Conservation (phyloP, 441 rosid species). For the Croton setiger region DNA sequence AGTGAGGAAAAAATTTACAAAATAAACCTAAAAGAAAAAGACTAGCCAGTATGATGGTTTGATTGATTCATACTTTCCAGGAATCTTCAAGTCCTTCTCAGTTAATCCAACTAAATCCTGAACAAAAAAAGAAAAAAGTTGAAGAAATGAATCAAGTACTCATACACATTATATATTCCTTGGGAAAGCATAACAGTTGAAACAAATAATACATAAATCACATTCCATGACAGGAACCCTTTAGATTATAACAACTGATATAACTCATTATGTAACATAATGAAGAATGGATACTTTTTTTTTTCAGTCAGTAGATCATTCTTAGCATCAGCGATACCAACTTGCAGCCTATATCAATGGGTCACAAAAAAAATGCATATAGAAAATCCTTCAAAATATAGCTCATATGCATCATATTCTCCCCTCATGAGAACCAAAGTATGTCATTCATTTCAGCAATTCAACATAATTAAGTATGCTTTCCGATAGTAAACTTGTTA, state of each 20-base stretch:
- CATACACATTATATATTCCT: neutral
- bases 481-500: neutral
- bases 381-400: neutral
- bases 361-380: neutral
- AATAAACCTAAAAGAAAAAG: slow-evolving; percentile 16
- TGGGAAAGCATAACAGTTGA: neutral
- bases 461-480: neutral
- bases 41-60: neutral
- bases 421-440: neutral
- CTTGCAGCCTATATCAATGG: neutral
- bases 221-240: neutral
- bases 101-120: slow-evolving; percentile 46
- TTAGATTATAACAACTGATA: neutral
- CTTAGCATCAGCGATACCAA: neutral
- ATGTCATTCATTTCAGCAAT: neutral
- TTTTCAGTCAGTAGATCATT: neutral
- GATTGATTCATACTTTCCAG: slow-evolving; percentile 45
- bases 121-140: neutral
- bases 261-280: neutral
- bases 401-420: neutral
- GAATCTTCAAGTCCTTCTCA: slow-evolving; percentile 23
- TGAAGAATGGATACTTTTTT: neutral
- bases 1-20: slow-evolving; percentile 16
- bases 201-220: neutral
- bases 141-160: slow-evolving; percentile 8